Evolutionary conservation across 1,284 basidiomycete species (phyloP), one percentile per base, ranked within the genome.

Genomic region (Rhodotorula sp.): DNA sequence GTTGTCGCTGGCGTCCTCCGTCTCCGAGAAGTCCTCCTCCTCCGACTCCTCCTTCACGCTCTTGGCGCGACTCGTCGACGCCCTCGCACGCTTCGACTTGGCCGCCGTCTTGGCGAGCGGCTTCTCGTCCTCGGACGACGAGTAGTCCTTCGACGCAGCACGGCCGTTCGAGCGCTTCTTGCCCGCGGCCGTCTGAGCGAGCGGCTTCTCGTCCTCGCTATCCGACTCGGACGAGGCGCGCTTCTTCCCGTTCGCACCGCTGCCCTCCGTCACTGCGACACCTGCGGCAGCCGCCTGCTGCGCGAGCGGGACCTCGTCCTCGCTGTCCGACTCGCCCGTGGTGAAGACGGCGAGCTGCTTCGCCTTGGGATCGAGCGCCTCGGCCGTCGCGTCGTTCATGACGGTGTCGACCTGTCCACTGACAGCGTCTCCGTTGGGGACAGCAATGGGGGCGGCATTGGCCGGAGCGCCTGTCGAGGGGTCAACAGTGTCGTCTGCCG

Each of bases 81-180:
- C 86, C 57, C 51, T 76, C 86, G 62, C 61, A n/a, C 77, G 77
- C 70, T 83, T 82, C 70, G 69, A 8, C 37, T 37, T 11, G 24
- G 54, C 77, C 74, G 48, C 80, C 81, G 76, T 85, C 83, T 87
- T 86, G 72, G 79, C 85, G 54, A 89, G 83, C 18, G 87, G 86
- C 76, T 83, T 82, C 78, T 90, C 87, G 77, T 89, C 87, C 80
- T 89, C 88, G 18, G 86, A 86, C 67, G 83, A 66, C 24, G 50
- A 40, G 26, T 70, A 69, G 61, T 60, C 62, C 31, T 62, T 52
- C 26, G 63, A 31, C 22, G 53, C 55, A 28, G 53, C 26, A 16
- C n/a, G 18, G n/a, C 18, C 48, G 34, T n/a, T 50, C 31, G 48
- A 13, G 31, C 24, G 30, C 30, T 48, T 50, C 47, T 37, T 48